These are phyloP conservation scores for Trichothecium sympodiale DNA, from an alignment of 2,329 filamentous ascomycete species.

Conservation along the genomic window DNA sequence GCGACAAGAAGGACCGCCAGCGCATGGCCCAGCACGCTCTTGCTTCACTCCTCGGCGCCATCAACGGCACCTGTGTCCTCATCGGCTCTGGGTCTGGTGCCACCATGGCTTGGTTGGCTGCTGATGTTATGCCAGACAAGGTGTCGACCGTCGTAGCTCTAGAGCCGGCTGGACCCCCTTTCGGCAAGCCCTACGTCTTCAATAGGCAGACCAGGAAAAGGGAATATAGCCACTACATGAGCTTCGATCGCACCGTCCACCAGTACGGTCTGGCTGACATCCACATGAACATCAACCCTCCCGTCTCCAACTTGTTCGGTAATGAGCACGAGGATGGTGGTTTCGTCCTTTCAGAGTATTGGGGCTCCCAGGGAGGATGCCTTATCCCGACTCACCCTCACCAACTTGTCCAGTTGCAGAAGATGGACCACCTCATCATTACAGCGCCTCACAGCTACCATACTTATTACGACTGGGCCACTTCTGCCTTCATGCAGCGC, in stretches of 20 bases:
- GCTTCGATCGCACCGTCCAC: slow-evolving; percentile 16
- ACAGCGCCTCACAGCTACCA: slow-evolving; percentile 45
- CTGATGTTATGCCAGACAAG: slow-evolving; percentile 34
- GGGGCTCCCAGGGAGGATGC: too few relatives aligned
- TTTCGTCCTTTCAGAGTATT: too few relatives aligned
- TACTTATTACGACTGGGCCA: slow-evolving; percentile 42
- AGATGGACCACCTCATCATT: slow-evolving; percentile 35
- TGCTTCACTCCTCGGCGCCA: slow-evolving; percentile 27
- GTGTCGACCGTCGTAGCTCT: slow-evolving; percentile 38
- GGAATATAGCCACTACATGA: slow-evolving; percentile 11
- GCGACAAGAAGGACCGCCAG: slow-evolving; percentile 18
- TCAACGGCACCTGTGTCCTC: slow-evolving; percentile 27
- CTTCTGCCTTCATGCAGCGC: slow-evolving; percentile 38
- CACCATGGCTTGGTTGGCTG: slow-evolving; percentile 32
- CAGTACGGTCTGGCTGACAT: slow-evolving; percentile 29
- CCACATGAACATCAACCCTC: slow-evolving; percentile 29
- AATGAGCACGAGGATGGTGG: too few relatives aligned
- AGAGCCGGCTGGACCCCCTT: slow-evolving; percentile 43
- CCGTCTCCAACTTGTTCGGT: slow-evolving; percentile 4
- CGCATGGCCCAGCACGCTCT: slow-evolving; percentile 22
- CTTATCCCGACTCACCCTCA: slow-evolving; percentile 10
- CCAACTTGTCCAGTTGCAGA: slow-evolving; percentile 34
- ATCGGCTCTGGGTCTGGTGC: slow-evolving; percentile 40
- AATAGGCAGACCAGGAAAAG: slow-evolving; percentile 1
- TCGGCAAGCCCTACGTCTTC: slow-evolving; percentile 14